Conservation (phyloP, 2,329 filamentous ascomycete genomes). For the Sporothrix luriei region DNA sequence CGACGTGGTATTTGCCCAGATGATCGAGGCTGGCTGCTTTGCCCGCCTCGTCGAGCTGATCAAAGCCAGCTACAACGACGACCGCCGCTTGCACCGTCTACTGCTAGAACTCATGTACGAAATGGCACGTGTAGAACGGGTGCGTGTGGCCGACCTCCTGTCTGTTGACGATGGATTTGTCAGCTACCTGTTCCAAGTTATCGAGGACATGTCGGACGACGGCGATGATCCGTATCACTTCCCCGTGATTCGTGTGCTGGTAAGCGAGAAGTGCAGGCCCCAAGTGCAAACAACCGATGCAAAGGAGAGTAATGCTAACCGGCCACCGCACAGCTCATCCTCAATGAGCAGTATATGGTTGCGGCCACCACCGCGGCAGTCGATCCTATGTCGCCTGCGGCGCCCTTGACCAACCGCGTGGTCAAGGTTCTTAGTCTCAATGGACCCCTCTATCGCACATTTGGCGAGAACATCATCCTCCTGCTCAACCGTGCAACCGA, state of each 20-base stretch:
- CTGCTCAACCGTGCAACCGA: slow-evolving; percentile 93
- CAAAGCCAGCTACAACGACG: slow-evolving; percentile 63
- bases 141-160: slow-evolving; percentile 74
- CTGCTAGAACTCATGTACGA: slow-evolving; percentile 91
- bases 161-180: slow-evolving; percentile 82
- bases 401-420: slow-evolving; percentile 82
- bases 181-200: slow-evolving; percentile 78
- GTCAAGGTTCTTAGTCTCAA: slow-evolving; percentile 85
- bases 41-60: slow-evolving; percentile 81
- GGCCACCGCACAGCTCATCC: slow-evolving; percentile 65
- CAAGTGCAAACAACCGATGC: background rate
- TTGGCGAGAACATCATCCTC: slow-evolving; percentile 96
- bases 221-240: slow-evolving; percentile 93
- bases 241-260: slow-evolving; percentile 87
- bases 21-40: slow-evolving; percentile 86
- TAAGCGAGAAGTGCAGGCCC: slow-evolving; percentile 48
- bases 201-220: slow-evolving; percentile 85
- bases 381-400: slow-evolving; percentile 47
- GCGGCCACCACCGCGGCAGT: slow-evolving; percentile 58
- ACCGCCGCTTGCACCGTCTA: slow-evolving; percentile 73
- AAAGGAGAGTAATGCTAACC: background rate
- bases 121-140: slow-evolving; percentile 87
- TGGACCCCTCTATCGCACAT: slow-evolving; percentile 83
- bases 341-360: slow-evolving; percentile 99
- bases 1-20: slow-evolving; percentile 78